Conservation (phyloP, 2,329 filamentous ascomycete species). For the Fusarium concolor region DNA sequence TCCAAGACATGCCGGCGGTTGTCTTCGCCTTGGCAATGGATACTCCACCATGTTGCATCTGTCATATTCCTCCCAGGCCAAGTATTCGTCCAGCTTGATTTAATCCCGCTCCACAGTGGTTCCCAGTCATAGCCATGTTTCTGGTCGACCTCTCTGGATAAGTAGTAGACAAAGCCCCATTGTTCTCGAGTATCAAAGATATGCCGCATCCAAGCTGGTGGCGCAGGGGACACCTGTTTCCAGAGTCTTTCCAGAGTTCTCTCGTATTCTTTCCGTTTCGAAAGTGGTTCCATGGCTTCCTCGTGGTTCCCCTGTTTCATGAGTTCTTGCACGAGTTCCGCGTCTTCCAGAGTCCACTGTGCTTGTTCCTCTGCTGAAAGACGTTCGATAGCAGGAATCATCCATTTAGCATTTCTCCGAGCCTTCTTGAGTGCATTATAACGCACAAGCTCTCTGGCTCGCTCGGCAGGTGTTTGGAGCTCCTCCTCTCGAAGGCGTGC, state of each 20-base stretch:
- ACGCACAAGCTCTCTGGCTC: slow-evolving; percentile 27
- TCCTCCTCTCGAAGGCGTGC: slow-evolving; percentile 24
- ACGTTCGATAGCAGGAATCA: slow-evolving; percentile 25
- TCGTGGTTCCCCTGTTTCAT: too few species aligned
- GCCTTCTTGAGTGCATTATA: background rate
- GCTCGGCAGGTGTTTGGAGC: slow-evolving; percentile 14
- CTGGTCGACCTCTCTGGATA: slow-evolving; percentile 12
- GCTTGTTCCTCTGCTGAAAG: slow-evolving; percentile 4
- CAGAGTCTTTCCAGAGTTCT: slow-evolving; percentile 6
- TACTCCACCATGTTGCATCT: too few species aligned
- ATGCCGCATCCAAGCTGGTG: slow-evolving; percentile 28
- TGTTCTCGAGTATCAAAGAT: slow-evolving; percentile 17
- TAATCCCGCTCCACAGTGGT: background rate
- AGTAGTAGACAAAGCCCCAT: slow-evolving; percentile 36
- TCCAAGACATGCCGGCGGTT: background rate
- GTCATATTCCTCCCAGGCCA: too few species aligned
- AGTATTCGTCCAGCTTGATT: too few species aligned
- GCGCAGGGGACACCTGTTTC: slow-evolving; percentile 27
- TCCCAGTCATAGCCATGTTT: slow-evolving; percentile 17
- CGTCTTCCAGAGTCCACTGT: slow-evolving; percentile 5
- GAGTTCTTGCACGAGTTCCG: background rate
- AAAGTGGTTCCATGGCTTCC: background rate
- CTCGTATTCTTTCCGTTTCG: background rate
- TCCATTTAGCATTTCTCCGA: slow-evolving; percentile 32
- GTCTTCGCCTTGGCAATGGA: slow-evolving; percentile 20